A percentile compares a stretch with the other conserved stretches of the same genome.
These are phyloP conservation scores for Arbutus unedo DNA, from an alignment of 148 eudicot species.

Conservation along the genomic window DNA sequence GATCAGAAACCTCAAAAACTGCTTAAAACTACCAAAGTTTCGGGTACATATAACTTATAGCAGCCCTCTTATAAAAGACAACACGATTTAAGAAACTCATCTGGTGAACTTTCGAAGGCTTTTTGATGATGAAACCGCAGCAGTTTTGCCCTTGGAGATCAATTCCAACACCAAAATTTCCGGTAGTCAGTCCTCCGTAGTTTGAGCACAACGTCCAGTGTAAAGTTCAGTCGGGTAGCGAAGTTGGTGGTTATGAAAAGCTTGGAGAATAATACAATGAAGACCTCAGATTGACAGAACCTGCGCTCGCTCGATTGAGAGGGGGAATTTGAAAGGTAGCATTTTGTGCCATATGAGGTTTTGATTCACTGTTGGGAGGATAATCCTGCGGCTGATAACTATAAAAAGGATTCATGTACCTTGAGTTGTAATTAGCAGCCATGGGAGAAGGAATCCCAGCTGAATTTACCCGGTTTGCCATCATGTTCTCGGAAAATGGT, in stretches of 20 bases:
- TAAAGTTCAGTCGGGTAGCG: not conserved
- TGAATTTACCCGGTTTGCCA: constrained; percentile 12
- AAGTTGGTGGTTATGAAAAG: constrained; percentile 26
- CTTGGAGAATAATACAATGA: constrained; percentile 29
- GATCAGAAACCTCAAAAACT: constrained; percentile 17
- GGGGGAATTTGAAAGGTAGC: constrained; percentile 22
- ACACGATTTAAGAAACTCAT: constrained; percentile 8
- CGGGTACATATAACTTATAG: constrained; percentile 7
- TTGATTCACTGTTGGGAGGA: constrained; percentile 18
- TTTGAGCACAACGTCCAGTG: constrained; percentile 2
- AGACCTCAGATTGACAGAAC: constrained; percentile 21
- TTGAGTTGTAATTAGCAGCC: constrained; percentile 16
- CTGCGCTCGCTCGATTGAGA: constrained; percentile 5
- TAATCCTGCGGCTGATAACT: constrained; percentile 15
- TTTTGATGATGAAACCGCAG: constrained; percentile 8
- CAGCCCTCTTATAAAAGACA: constrained; percentile 4
- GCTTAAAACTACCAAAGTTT: constrained; percentile 12
- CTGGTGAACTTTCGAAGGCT: constrained; percentile 14
- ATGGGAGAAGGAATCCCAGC: constrained; percentile 13
- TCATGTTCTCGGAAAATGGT: constrained; percentile 8
- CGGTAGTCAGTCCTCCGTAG: not conserved
- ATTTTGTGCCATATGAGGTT: constrained; percentile 16
- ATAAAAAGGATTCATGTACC: constrained; percentile 24
- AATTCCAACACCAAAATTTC: not conserved
- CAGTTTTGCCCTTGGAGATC: not conserved